Evolutionary conservation across 2,329 filamentous ascomycete genomes (phyloP).

Genomic region (Fusarium torreyae): DNA sequence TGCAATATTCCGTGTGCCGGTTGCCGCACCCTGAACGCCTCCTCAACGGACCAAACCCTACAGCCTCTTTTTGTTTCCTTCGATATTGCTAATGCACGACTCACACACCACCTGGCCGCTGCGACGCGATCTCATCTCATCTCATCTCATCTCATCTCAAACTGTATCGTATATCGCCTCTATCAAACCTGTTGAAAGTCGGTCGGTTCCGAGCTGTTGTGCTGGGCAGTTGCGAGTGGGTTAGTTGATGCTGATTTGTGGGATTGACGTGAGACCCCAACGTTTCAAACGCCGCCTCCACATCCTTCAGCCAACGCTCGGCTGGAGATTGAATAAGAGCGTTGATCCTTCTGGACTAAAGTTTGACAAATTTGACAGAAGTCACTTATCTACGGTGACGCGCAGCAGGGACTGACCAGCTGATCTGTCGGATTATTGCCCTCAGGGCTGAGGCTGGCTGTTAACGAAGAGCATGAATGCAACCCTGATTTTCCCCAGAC

Average conservation of each 20-base stretch:
- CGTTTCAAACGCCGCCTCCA: slow-evolving; percentile 49
- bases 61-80: slow-evolving; percentile 32
- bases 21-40: slow-evolving; percentile 27
- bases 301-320: slow-evolving; percentile 38
- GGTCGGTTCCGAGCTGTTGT: background rate
- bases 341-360: slow-evolving; percentile 12
- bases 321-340: slow-evolving; percentile 30
- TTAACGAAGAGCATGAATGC: slow-evolving; percentile 23
- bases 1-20: slow-evolving; percentile 27
- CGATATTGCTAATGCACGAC: slow-evolving; percentile 12
- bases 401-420: slow-evolving; percentile 37
- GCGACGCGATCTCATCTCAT: slow-evolving; percentile 17
- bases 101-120: slow-evolving; percentile 13
- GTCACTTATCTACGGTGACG: slow-evolving; percentile 22
- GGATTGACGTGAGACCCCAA: slow-evolving; percentile 40
- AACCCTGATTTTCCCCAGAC: slow-evolving; percentile 19
- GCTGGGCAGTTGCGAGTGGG: slow-evolving; percentile 3
- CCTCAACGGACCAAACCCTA: slow-evolving; percentile 22
- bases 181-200: slow-evolving; percentile 3
- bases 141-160: slow-evolving; percentile 12
- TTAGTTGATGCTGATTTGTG: slow-evolving; percentile 38
- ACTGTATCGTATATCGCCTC: background rate
- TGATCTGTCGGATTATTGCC: slow-evolving; percentile 37
- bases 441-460: slow-evolving; percentile 35
- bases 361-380: slow-evolving; percentile 24